Base-by-base conservation (phyloP, 2,329 filamentous ascomycete genomes). In the Xylaria digitata region DNA sequence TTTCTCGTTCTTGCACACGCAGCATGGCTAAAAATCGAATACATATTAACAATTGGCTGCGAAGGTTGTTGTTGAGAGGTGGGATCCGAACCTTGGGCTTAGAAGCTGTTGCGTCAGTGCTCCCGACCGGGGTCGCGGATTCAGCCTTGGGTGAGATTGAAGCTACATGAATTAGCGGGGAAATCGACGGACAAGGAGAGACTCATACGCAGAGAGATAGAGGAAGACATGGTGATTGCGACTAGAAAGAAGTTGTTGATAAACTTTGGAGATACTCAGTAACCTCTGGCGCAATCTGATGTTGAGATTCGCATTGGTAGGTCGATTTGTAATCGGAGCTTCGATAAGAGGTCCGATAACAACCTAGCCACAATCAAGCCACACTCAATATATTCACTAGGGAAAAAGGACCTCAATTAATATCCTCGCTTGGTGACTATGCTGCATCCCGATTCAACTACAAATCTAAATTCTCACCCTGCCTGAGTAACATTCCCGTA, bases 1-100 rank as follows among this genome's bases (percentile, higher is more conserved):
- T 81, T 99, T 99, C 81, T 99, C 94, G 50, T 96, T 89, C 78
- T 94, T 97, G 88, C 96, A 99, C 34, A 98, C 96, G 79, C 96
- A 98, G 87, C 96, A 98, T 49, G 95, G 95, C 93, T 97, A 76
- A 66, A n/a, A 6, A 13, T 11, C 26, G 9, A 21, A 49, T 15
- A n/a, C 2, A 15, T 3, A 63, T 75, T 55, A 66, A 34, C 34
- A 43, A 50, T 37, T 50, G 26, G 54, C 17, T 40, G 2, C 15
- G 34, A 17, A 13, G 6, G 8, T 32, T 42, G 7, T 26, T 2
- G 6, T 43, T 17, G 23, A 32, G 7, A 9, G 32, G 48, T 40
- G 32, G 52, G 34, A 46, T 60, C 8, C 73, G 61, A 50, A 78
- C 76, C 73, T 76, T 78, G n/a, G 76, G 76, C 72, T 78, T 78